Percentiles rank a stretch among this genome's conserved stretches.
phyloP scores from a whole-genome alignment of 768 basidiomycete genomes.

The Collybia sordida region DNA sequence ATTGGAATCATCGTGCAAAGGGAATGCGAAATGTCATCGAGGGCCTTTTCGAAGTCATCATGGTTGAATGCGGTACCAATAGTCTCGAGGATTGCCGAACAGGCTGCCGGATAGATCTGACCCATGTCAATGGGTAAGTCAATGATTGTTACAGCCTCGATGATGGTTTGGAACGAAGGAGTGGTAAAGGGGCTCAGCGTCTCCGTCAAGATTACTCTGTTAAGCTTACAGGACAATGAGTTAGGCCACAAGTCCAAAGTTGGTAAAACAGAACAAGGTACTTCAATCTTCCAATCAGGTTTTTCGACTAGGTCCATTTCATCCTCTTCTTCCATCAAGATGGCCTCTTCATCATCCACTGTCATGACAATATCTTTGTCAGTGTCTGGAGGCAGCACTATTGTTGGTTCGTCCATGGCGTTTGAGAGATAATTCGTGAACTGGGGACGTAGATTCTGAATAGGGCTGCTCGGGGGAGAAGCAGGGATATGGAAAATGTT shows the following conservation, averaged over 20 bases:
- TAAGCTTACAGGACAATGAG: conserved; percentile 41
- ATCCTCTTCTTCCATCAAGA: conserved; percentile 14
- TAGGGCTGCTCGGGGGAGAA: conserved; percentile 18
- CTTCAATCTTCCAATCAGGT: conserved; percentile 57
- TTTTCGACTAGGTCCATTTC: conserved; percentile 32
- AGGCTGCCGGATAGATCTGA: conserved; percentile 39
- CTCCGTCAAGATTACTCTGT: conserved; percentile 62
- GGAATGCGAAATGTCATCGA: conserved; percentile 30
- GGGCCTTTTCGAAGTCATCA: conserved; percentile 31
- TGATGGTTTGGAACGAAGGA: conserved; percentile 54
- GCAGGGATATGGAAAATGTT: conserved; percentile 17
- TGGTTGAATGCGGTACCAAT: conserved; percentile 35
- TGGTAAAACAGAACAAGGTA: conserved; percentile 24
- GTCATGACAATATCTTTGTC: conserved; percentile 35
- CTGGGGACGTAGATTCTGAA: conserved; percentile 6
- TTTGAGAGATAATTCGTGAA: background rate
- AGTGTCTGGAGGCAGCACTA: conserved; percentile 15
- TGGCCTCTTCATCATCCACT: background rate
- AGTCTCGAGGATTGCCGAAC: conserved; percentile 44
- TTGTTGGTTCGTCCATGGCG: conserved; percentile 1
- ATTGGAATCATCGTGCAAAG: conserved; percentile 38
- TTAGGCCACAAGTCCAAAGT: background rate
- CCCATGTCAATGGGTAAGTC: conserved; percentile 17
- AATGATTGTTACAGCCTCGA: conserved; percentile 32
- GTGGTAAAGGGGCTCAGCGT: conserved; percentile 32